These are phyloP conservation scores for Nelumbo lutea DNA, from an alignment of 164 flowering plant species.

Conservation along the genomic window DNA sequence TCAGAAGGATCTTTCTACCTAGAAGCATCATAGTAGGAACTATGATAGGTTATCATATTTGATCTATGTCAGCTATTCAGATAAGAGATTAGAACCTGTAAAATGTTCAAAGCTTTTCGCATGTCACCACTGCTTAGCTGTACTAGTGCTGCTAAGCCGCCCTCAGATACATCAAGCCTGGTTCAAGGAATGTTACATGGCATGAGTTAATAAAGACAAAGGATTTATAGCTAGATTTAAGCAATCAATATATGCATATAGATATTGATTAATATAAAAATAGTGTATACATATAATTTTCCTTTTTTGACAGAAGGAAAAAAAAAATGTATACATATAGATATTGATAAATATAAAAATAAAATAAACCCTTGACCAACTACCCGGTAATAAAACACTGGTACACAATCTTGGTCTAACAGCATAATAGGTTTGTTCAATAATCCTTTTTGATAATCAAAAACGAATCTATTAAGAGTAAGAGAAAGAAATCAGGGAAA, in stretches of 20 bases:
- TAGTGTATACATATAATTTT: background rate
- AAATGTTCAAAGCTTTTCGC: constrained; percentile 96
- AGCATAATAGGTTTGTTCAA: too few species aligned
- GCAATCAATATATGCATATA: too few species aligned
- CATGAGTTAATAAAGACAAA: background rate
- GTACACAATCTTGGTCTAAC: too few species aligned
- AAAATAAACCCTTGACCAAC: too few species aligned
- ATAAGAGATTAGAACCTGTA: constrained; percentile 57
- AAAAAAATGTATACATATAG: background rate
- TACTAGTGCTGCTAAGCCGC: constrained; percentile 80
- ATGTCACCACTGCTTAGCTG: constrained; percentile 94
- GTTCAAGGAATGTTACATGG: constrained; percentile 2
- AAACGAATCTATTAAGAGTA: too few species aligned
- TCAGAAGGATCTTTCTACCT: background rate
- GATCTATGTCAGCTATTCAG: too few species aligned
- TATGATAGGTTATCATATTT: too few species aligned
- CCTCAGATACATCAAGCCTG: constrained; percentile 84
- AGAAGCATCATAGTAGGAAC: background rate
- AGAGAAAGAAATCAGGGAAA: too few species aligned
- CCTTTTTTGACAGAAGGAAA: background rate
- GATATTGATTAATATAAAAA: background rate
- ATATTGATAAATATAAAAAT: too few species aligned
- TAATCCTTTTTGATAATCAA: too few species aligned
- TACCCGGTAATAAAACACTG: too few species aligned
- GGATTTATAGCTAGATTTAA: background rate